Evolutionary conservation across 2,329 filamentous ascomycete species (phyloP).

Genomic region (Arthroderma uncinatum): DNA sequence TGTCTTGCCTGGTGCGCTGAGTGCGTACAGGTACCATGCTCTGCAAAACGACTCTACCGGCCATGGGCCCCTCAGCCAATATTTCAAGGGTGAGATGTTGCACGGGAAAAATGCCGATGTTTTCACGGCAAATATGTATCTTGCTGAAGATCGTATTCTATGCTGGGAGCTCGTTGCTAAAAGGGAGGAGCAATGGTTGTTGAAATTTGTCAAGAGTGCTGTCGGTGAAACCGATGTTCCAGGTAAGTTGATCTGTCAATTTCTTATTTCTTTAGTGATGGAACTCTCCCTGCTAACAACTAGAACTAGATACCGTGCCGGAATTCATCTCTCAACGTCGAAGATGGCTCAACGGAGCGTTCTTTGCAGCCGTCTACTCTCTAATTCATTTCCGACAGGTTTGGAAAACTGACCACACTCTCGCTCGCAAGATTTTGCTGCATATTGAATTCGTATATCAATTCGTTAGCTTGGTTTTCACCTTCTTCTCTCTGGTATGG

Average conservation of each 20-base stretch:
- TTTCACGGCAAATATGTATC: conserved; percentile 98
- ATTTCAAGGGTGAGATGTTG: conserved; percentile 97
- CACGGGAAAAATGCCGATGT: conserved; percentile 94
- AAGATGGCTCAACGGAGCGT: conserved; percentile 95
- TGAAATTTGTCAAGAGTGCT: conserved; percentile 95
- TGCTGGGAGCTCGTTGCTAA: conserved; percentile 98
- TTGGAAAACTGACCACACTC: conserved; percentile 82
- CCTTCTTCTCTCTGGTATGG: conserved; percentile 83
- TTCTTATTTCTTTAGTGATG: neutral
- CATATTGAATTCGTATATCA: conserved; percentile 96
- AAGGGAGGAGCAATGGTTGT: conserved; percentile 83
- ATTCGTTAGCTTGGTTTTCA: conserved; percentile 83
- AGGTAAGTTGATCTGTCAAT: conserved; percentile 41
- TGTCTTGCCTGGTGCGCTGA: conserved; percentile 85
- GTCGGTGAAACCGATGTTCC: conserved; percentile 97
- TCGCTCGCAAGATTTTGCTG: conserved; percentile 78
- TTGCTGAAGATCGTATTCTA: conserved; percentile 95
- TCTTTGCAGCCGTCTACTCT: conserved; percentile 97
- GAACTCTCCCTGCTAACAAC: neutral
- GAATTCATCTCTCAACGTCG: conserved; percentile 96
- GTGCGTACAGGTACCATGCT: conserved; percentile 90
- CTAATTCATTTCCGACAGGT: conserved; percentile 90
- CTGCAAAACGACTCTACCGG: conserved; percentile 94
- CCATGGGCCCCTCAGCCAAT: conserved; percentile 89
- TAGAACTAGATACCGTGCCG: conserved; percentile 63